These are phyloP conservation scores for Aspergillus saccharolyticus DNA, from an alignment of 495 filamentous ascomycete genomes.

Conservation along the genomic window DNA sequence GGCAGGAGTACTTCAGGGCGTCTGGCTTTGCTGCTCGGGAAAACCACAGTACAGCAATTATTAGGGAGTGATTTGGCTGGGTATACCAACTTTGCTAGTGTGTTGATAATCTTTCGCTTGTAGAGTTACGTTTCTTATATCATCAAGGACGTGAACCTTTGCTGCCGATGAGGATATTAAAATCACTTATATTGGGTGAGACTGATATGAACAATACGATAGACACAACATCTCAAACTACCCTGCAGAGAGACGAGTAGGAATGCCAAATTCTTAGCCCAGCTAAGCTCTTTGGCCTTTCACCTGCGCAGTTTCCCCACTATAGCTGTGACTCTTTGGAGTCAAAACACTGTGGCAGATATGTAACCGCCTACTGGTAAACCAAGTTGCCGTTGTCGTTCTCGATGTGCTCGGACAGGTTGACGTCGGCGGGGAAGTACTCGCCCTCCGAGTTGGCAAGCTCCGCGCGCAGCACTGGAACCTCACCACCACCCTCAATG, in stretches of 20 bases:
- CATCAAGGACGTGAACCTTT: no score
- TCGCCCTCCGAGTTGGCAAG: constrained; percentile 26
- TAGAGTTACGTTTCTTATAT: no score
- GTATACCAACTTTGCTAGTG: not conserved
- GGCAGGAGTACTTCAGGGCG: not conserved
- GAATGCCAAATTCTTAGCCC: not conserved
- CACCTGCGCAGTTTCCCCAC: not conserved
- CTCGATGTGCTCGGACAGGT: constrained; percentile 38
- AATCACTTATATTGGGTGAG: not conserved
- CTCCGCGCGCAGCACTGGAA: constrained; percentile 36
- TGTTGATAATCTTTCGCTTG: no score
- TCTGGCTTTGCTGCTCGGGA: not conserved
- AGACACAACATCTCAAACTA: not conserved
- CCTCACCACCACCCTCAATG: constrained; percentile 34
- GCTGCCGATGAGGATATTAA: no score
- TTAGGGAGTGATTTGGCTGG: not conserved
- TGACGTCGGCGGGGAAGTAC: constrained; percentile 28
- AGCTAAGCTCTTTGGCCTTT: not conserved
- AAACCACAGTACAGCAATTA: not conserved
- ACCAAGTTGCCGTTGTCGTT: constrained; percentile 35
- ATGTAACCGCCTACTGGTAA: constrained; percentile 16
- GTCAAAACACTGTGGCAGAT: not conserved
- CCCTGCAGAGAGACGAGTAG: not conserved
- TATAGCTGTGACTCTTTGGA: not conserved
- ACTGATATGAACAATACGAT: not conserved